A percentile compares a stretch with the other conserved stretches of the same genome.
phyloP scores from a whole-genome alignment of 306 rosid genomes.

The Argentina anserina region DNA sequence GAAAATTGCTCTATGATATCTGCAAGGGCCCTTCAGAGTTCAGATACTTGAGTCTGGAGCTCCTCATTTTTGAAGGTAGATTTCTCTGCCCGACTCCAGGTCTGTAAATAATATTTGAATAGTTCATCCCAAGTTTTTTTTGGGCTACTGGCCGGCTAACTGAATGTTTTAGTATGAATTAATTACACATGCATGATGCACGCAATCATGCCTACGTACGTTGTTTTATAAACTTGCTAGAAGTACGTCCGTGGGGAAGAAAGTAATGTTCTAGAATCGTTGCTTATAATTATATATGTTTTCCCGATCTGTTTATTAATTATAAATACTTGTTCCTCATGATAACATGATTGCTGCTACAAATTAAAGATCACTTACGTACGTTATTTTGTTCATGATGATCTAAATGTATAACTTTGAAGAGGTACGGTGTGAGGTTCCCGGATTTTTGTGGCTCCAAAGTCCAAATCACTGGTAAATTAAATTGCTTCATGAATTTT shows the following conservation, averaged over 20 bases:
- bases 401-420: neutral
- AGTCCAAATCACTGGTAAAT: neutral
- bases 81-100: conserved; percentile 40
- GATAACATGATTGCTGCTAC: too few relatives aligned
- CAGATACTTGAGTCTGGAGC: conserved; percentile 49
- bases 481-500: neutral
- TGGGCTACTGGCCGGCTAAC: neutral
- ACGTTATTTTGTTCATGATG: neutral
- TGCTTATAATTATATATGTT: neutral
- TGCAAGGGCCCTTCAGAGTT: conserved; percentile 46
- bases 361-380: neutral
- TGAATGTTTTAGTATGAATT: neutral
- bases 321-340: too few relatives aligned
- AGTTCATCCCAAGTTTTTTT: neutral
- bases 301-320: too few relatives aligned
- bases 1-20: conserved; percentile 70
- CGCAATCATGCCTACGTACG: too few relatives aligned
- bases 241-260: too few relatives aligned
- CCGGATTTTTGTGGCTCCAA: neutral
- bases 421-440: neutral
- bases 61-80: conserved; percentile 61
- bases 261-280: neutral
- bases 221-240: too few relatives aligned
- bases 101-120: neutral
- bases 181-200: too few relatives aligned